These are phyloP conservation scores for Apiospora pterosperma DNA, from an alignment of 2,329 filamentous ascomycete genomes.

Conservation along the genomic window DNA sequence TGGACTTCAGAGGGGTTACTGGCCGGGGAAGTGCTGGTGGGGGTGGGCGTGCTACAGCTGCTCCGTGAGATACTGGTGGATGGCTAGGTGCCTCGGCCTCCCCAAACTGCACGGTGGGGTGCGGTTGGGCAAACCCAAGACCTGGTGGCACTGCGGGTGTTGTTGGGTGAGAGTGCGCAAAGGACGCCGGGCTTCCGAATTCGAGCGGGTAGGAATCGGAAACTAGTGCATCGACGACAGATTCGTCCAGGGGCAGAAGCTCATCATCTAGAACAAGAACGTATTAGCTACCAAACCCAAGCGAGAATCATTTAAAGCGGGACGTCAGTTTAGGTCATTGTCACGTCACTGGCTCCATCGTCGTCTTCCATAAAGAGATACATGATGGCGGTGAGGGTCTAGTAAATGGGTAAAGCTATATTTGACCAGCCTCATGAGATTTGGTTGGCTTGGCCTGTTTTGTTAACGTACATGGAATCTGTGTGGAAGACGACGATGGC, in stretches of 20 bases:
- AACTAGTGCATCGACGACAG: conserved; percentile 66
- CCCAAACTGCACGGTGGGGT: conserved; percentile 23
- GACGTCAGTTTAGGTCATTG: conserved; percentile 19
- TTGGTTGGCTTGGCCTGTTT: conserved; percentile 33
- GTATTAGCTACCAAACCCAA: conserved; percentile 32
- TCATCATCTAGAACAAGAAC: conserved; percentile 56
- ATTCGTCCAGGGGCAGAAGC: conserved; percentile 56
- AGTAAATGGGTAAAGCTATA: conserved; percentile 44
- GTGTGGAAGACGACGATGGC: conserved; percentile 69
- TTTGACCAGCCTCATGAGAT: conserved; percentile 40
- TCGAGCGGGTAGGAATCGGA: conserved; percentile 44
- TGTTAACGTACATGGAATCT: conserved; percentile 64
- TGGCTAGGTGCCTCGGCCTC: conserved; percentile 16
- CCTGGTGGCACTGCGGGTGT: conserved; percentile 45
- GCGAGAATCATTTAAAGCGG: conserved; percentile 18
- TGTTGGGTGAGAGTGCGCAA: conserved; percentile 15
- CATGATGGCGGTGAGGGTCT: conserved; percentile 33
- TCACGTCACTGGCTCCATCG: conserved; percentile 58
- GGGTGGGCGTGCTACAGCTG: conserved; percentile 14
- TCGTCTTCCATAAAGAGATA: conserved; percentile 55
- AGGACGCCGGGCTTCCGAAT: conserved; percentile 2
- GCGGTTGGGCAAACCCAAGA: conserved; percentile 35
- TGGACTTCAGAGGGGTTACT: conserved; percentile 26
- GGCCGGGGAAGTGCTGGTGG: conserved; percentile 27
- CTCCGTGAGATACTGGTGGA: conserved; percentile 17